phyloP scores from a whole-genome alignment of 2,329 filamentous ascomycete species.

The Venturia aucupariae region DNA sequence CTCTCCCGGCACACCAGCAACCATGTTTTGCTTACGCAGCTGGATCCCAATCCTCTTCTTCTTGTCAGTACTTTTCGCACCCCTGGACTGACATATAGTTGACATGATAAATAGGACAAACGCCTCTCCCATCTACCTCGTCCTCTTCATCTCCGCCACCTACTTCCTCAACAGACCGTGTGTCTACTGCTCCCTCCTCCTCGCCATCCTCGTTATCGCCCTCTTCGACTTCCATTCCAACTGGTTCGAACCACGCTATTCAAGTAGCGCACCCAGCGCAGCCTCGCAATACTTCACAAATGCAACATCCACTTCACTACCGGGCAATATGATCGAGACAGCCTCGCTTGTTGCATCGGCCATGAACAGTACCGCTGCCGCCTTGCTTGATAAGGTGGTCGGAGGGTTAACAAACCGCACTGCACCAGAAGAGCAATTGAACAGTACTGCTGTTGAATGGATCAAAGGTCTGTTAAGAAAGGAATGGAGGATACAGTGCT shows the following conservation, averaged over 20 bases:
- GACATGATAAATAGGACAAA: conserved; percentile 30
- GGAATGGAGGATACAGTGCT: conserved; percentile 85
- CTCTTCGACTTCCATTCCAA: conserved; percentile 86
- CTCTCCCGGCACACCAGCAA: neutral
- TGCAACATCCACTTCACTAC: neutral
- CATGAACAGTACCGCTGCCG: conserved; percentile 58
- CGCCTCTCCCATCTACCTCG: conserved; percentile 40
- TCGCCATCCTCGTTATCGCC: conserved; percentile 88
- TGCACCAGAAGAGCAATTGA: conserved; percentile 31
- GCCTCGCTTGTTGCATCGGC: conserved; percentile 31
- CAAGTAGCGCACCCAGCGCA: conserved; percentile 23
- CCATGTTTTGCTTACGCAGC: conserved; percentile 59
- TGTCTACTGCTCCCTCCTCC: conserved; percentile 93
- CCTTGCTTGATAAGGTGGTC: conserved; percentile 23
- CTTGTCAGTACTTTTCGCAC: conserved; percentile 33
- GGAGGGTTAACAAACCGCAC: conserved; percentile 25
- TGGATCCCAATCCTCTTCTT: conserved; percentile 43
- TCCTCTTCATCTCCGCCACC: conserved; percentile 64
- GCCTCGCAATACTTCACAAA: conserved; percentile 23
- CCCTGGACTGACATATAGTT: neutral
- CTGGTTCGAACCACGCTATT: conserved; percentile 76
- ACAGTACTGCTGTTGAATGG: conserved; percentile 53
- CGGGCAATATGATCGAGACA: conserved; percentile 24
- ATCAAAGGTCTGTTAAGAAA: conserved; percentile 67
- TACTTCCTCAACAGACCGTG: conserved; percentile 96